phyloP scores from a whole-genome alignment of 768 basidiomycete species.

The Auriscalpium microsporum region DNA sequence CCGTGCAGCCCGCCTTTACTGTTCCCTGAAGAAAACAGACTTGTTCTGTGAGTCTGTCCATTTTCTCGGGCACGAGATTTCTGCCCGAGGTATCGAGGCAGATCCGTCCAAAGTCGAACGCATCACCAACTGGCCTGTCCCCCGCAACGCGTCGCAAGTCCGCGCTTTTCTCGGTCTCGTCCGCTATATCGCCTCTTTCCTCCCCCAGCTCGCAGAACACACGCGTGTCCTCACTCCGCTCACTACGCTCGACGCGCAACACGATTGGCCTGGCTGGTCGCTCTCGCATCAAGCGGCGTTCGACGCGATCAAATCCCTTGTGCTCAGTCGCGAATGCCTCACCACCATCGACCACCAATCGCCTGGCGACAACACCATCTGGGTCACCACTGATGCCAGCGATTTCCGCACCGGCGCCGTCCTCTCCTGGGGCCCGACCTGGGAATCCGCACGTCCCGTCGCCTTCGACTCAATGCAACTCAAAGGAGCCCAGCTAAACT shows the following conservation, averaged over 20 bases:
- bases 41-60: constrained; percentile 19
- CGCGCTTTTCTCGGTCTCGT: constrained; percentile 20
- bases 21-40: too few relatives aligned
- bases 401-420: constrained; percentile 21
- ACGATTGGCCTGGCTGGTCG: constrained; percentile 20
- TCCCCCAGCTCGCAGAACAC: constrained; percentile 22
- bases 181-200: constrained; percentile 22
- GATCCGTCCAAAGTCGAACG: constrained; percentile 19
- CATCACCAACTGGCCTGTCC: constrained; percentile 24
- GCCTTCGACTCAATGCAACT: constrained; percentile 24
- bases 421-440: constrained; percentile 5
- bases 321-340: constrained; percentile 19
- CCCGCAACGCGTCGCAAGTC: constrained; percentile 3
- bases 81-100: constrained; percentile 17
- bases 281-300: constrained; percentile 26
- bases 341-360: constrained; percentile 26
- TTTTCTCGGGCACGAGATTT: constrained; percentile 29
- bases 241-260: constrained; percentile 18
- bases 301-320: constrained; percentile 25
- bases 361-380: constrained; percentile 24
- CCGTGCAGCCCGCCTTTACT: too few relatives aligned
- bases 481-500: constrained; percentile 26
- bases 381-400: constrained; percentile 27
- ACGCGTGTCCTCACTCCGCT: constrained; percentile 20
- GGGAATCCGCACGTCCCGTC: constrained; percentile 25